These are phyloP conservation scores for Xerocomus nothofagi DNA, from an alignment of 1,284 basidiomycete genomes.

Conservation along the genomic window DNA sequence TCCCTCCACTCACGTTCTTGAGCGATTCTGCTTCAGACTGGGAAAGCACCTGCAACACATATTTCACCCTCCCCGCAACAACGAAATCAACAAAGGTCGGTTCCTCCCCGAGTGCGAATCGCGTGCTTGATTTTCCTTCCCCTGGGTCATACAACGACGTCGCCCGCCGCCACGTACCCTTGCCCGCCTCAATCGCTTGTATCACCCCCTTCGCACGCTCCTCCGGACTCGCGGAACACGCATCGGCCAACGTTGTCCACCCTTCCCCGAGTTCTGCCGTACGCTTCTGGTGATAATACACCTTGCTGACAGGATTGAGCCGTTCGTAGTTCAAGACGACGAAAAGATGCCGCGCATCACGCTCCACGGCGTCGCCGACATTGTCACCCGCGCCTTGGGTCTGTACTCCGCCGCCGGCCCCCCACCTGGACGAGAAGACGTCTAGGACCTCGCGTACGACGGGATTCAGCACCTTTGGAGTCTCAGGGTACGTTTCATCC, in stretches of 20 bases:
- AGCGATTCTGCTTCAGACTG: slow-evolving; percentile 14
- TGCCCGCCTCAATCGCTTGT: slow-evolving; percentile 11
- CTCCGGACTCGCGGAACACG: neutral
- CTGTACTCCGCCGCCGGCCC: too few relatives aligned
- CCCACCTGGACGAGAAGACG: slow-evolving; percentile 12
- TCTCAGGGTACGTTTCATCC: slow-evolving; percentile 43
- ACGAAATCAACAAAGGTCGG: slow-evolving; percentile 26
- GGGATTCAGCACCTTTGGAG: slow-evolving; percentile 22
- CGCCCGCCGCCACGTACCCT: neutral
- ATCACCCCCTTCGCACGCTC: slow-evolving; percentile 12
- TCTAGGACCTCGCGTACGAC: neutral
- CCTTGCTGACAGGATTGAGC: slow-evolving; percentile 23
- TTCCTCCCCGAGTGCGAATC: slow-evolving; percentile 22
- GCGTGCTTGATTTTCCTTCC: too few relatives aligned
- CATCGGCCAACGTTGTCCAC: slow-evolving; percentile 18
- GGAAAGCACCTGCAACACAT: slow-evolving; percentile 9
- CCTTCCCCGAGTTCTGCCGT: slow-evolving; percentile 9
- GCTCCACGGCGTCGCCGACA: neutral
- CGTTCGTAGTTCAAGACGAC: slow-evolving; percentile 16
- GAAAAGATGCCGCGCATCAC: neutral
- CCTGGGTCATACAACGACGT: slow-evolving; percentile 12
- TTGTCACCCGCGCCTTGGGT: neutral
- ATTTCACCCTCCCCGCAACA: slow-evolving; percentile 23
- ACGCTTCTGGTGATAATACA: slow-evolving; percentile 24
- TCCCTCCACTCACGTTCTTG: neutral